Evolutionary conservation across 495 filamentous ascomycete genomes (phyloP).

Genomic region (Margaritispora aquatica): DNA sequence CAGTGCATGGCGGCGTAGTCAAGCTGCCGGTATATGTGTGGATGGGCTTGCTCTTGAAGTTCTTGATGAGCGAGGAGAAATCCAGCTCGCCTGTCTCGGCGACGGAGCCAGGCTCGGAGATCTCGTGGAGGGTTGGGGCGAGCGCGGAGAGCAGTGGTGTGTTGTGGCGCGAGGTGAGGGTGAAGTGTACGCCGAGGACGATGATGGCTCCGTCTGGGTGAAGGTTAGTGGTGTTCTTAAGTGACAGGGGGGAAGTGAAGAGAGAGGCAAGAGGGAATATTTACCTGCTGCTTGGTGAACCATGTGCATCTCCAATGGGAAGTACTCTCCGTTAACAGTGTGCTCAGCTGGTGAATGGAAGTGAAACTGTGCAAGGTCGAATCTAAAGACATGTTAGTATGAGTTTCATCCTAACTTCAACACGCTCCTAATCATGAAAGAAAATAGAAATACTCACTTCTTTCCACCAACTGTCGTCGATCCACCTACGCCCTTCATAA

Average conservation of each 20-base stretch:
- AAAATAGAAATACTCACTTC: neutral
- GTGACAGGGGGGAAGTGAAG: neutral
- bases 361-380: slow-evolving; percentile 58
- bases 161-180: slow-evolving; percentile 37
- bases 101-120: slow-evolving; percentile 46
- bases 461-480: slow-evolving; percentile 3
- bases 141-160: slow-evolving; percentile 45
- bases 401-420: no score
- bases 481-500: slow-evolving; percentile 25
- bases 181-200: slow-evolving; percentile 55
- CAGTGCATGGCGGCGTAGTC: slow-evolving; percentile 63
- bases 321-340: slow-evolving; percentile 37
- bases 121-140: slow-evolving; percentile 42
- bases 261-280: neutral
- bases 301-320: slow-evolving; percentile 16
- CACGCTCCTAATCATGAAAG: neutral
- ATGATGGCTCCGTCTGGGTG: slow-evolving; percentile 29
- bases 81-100: slow-evolving; percentile 49
- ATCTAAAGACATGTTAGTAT: slow-evolving; percentile 27
- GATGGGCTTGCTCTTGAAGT: neutral
- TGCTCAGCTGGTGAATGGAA: slow-evolving; percentile 68
- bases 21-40: slow-evolving; percentile 53
- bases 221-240: neutral
- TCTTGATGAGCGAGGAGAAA: slow-evolving; percentile 44
- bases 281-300: slow-evolving; percentile 10